phyloP scores from a whole-genome alignment of 2,329 filamentous ascomycete genomes.

The Penicillium janthinellum region DNA sequence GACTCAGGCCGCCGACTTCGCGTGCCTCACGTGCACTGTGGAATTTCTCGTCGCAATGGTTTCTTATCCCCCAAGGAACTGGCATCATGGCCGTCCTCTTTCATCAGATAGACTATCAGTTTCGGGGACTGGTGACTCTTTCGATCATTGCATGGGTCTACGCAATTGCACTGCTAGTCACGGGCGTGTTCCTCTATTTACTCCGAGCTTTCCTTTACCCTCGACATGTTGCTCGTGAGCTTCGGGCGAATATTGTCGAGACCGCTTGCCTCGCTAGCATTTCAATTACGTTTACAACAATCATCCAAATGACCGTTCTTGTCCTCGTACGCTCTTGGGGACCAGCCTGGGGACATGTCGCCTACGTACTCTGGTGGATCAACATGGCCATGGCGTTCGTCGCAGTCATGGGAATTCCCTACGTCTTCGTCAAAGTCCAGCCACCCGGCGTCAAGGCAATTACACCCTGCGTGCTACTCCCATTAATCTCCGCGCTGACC shows the following conservation, averaged over 20 bases:
- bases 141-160: constrained; percentile 22
- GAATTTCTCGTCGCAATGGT: constrained; percentile 42
- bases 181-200: constrained; percentile 32
- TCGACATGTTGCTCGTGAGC: constrained; percentile 30
- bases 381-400: constrained; percentile 35
- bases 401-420: constrained; percentile 38
- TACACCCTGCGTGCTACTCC: constrained; percentile 38
- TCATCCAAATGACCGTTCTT: constrained; percentile 54
- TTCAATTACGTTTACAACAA: constrained; percentile 39
- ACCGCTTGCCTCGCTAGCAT: constrained; percentile 44
- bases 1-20: not conserved
- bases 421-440: constrained; percentile 40
- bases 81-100: constrained; percentile 41
- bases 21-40: constrained; percentile 23
- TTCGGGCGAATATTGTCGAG: constrained; percentile 37
- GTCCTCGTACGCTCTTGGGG: constrained; percentile 28
- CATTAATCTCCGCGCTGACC: constrained; percentile 44
- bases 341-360: constrained; percentile 26
- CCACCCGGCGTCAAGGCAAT: constrained; percentile 38
- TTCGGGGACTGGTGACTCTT: constrained; percentile 39
- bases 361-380: constrained; percentile 48
- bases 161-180: constrained; percentile 36
- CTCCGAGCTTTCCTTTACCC: constrained; percentile 38
- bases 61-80: constrained; percentile 44
- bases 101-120: constrained; percentile 45